Evolutionary conservation across 1,139 yeast species (phyloP).

Genomic region (Debaryomyces nepalensis): DNA sequence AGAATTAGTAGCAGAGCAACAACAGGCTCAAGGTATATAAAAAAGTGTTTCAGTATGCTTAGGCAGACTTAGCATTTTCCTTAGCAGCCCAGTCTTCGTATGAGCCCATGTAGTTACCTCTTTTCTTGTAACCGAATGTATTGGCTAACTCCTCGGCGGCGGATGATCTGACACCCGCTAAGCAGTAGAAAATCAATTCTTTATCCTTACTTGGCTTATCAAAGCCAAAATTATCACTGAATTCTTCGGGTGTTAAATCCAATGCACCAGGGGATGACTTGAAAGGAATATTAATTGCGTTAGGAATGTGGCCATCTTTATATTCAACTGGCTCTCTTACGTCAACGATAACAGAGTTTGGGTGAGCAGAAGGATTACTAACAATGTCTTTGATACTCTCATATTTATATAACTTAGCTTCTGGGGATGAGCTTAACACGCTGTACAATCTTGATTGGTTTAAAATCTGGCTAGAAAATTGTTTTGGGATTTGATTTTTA

Average conservation of each 20-base stretch:
- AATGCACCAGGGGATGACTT: conserved; percentile 95
- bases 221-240: conserved; percentile 79
- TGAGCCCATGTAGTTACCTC: conserved; percentile 83
- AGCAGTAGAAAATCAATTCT: conserved; percentile 87
- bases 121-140: conserved; percentile 81
- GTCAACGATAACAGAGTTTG: conserved; percentile 67
- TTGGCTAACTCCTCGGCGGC: conserved; percentile 92
- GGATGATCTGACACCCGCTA: conserved; percentile 89
- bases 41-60: not conserved
- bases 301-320: conserved; percentile 73
- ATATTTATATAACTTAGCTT: conserved; percentile 60
- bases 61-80: conserved; percentile 28
- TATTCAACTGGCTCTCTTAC: conserved; percentile 92
- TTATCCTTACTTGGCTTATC: conserved; percentile 74
- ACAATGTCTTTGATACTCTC: conserved; percentile 57
- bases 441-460: conserved; percentile 28
- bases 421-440: conserved; percentile 38
- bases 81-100: conserved; percentile 81
- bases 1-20: not conserved
- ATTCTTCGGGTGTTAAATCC: conserved; percentile 76
- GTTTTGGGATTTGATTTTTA: conserved; percentile 3
- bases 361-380: conserved; percentile 37
- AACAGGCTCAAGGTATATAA: not conserved
- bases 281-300: conserved; percentile 85
- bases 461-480: conserved; percentile 7